A percentile compares a stretch with the other conserved stretches of the same genome.
phyloP scores from a whole-genome alignment of 1,284 basidiomycete species.

The Paramarasmius palmivorus region DNA sequence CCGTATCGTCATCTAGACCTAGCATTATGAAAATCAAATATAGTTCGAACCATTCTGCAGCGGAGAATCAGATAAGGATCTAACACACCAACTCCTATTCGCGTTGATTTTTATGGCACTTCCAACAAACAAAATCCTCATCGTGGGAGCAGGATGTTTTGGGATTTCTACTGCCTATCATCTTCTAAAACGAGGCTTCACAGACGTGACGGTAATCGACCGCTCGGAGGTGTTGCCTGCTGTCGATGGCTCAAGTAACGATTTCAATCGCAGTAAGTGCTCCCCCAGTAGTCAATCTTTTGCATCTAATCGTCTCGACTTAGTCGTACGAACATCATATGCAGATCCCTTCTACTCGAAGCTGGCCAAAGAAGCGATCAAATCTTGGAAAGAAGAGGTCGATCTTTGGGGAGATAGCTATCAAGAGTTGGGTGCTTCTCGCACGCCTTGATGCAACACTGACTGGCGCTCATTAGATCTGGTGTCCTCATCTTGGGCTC shows the following conservation, averaged over 20 bases:
- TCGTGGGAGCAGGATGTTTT: slow-evolving; percentile 86
- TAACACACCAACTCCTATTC: background rate
- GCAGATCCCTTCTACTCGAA: slow-evolving; percentile 67
- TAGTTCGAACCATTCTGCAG: background rate
- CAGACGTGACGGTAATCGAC: slow-evolving; percentile 74
- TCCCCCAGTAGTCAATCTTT: background rate
- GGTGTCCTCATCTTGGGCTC: slow-evolving; percentile 59
- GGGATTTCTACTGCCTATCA: slow-evolving; percentile 84
- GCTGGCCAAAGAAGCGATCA: slow-evolving; percentile 74
- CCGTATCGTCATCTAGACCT: background rate
- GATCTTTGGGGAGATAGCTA: slow-evolving; percentile 73
- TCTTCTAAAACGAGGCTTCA: slow-evolving; percentile 69
- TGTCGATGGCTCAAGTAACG: slow-evolving; percentile 79
- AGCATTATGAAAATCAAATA: too few species aligned
- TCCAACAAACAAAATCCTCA: slow-evolving; percentile 48
- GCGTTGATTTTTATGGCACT: slow-evolving; percentile 24
- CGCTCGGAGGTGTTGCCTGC: slow-evolving; percentile 67
- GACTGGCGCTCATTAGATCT: slow-evolving; percentile 40
- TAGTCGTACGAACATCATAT: slow-evolving; percentile 78
- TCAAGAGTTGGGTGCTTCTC: slow-evolving; percentile 51
- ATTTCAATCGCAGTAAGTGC: slow-evolving; percentile 77
- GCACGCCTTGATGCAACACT: slow-evolving; percentile 2
- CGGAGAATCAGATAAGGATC: background rate
- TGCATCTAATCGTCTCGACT: background rate
- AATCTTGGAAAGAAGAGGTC: slow-evolving; percentile 60